These are phyloP conservation scores for Rhododendron molle DNA, from an alignment of 148 eudicot species.

Conservation along the genomic window DNA sequence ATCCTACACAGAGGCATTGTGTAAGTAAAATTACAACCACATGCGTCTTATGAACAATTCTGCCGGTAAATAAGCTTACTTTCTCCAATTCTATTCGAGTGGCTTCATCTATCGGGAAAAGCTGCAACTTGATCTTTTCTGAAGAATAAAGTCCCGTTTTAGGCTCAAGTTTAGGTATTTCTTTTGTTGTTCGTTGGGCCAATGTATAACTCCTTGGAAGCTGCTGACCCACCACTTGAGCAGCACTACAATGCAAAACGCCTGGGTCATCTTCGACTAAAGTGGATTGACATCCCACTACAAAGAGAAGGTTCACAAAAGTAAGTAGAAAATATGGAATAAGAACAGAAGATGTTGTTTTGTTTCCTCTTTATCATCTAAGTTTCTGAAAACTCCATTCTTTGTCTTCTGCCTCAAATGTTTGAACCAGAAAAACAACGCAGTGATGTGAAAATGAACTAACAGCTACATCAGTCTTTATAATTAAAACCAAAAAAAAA, in stretches of 20 bases:
- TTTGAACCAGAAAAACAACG: background rate
- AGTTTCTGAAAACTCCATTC: background rate
- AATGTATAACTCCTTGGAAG: background rate
- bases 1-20: slow-evolving; percentile 40
- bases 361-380: background rate
- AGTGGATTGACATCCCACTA: slow-evolving; percentile 3
- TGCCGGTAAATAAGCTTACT: slow-evolving; percentile 28
- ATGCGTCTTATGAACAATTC: background rate
- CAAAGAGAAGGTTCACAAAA: background rate
- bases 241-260: slow-evolving; percentile 14
- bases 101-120: slow-evolving; percentile 70
- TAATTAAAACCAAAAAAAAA: background rate
- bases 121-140: slow-evolving; percentile 76
- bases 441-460: background rate
- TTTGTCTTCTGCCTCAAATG: background rate
- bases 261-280: slow-evolving; percentile 11
- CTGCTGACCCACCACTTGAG: slow-evolving; percentile 15
- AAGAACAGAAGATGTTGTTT: background rate
- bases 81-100: slow-evolving; percentile 57
- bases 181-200: slow-evolving; percentile 7
- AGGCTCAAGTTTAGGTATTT: slow-evolving; percentile 6
- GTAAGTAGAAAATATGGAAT: background rate
- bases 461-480: background rate
- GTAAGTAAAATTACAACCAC: slow-evolving; percentile 1
- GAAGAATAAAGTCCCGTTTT: slow-evolving; percentile 21